phyloP scores from a whole-genome alignment of 2,329 filamentous ascomycete species.

The Tolypocladium capitatum region DNA sequence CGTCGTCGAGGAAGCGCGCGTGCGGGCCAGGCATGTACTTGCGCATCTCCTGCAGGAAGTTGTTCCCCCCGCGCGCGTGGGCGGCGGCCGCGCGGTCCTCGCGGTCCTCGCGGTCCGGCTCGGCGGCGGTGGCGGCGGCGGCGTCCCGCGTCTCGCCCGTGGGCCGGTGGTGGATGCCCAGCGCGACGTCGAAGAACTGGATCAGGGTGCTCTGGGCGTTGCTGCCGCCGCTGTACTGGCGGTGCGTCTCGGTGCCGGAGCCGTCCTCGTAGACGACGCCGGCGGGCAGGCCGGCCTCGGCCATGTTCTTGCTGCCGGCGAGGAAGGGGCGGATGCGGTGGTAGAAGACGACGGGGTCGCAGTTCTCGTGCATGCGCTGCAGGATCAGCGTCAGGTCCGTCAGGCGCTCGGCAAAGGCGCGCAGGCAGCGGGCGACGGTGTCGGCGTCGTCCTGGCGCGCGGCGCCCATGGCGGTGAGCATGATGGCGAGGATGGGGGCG shows the following conservation, averaged over 20 bases:
- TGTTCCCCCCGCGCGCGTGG: slow-evolving; percentile 32
- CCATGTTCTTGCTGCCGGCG: slow-evolving; percentile 96
- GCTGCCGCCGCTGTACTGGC: slow-evolving; percentile 83
- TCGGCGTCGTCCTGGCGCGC: slow-evolving; percentile 55
- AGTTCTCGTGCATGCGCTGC: slow-evolving; percentile 86
- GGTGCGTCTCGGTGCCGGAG: slow-evolving; percentile 52
- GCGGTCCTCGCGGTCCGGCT: slow-evolving; percentile 29
- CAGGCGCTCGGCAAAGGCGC: slow-evolving; percentile 70
- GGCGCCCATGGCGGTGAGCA: slow-evolving; percentile 76
- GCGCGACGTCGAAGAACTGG: slow-evolving; percentile 89
- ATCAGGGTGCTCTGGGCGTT: slow-evolving; percentile 96
- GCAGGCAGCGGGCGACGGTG: slow-evolving; percentile 66
- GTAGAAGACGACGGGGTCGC: slow-evolving; percentile 90
- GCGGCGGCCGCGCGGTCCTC: slow-evolving; percentile 5
- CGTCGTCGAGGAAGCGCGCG: slow-evolving; percentile 73
- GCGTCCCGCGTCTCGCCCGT: slow-evolving; percentile 57
- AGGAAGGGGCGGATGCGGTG: slow-evolving; percentile 92
- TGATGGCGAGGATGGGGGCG: slow-evolving; percentile 73
- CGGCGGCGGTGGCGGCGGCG: slow-evolving; percentile 27
- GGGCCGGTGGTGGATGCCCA: slow-evolving; percentile 80
- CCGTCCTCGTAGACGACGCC: slow-evolving; percentile 83
- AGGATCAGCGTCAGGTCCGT: slow-evolving; percentile 72
- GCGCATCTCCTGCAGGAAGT: slow-evolving; percentile 95
- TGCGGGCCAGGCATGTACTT: slow-evolving; percentile 93
- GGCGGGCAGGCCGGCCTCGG: slow-evolving; percentile 74